These are phyloP conservation scores for Penstemon newberryi DNA, from an alignment of 257 asterid genomes.

Conservation along the genomic window DNA sequence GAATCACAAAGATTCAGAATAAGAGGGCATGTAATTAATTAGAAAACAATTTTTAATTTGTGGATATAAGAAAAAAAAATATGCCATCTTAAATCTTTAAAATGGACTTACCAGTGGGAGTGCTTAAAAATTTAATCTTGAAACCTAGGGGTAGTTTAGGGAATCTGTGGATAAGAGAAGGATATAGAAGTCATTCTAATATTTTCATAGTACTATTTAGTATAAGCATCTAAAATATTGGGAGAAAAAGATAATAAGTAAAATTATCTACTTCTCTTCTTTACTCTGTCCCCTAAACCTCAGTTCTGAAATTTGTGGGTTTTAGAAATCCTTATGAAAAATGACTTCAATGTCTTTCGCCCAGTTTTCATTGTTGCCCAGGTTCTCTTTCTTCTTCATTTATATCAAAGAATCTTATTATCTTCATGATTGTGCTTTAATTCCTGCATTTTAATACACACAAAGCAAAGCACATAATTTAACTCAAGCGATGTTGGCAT, in stretches of 20 bases:
- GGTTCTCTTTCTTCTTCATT: constrained; percentile 48
- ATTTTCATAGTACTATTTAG: background rate
- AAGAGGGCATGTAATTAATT: constrained; percentile 1
- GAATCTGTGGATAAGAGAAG: constrained; percentile 20
- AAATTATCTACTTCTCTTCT: constrained; percentile 32
- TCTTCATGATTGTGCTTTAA: constrained; percentile 10
- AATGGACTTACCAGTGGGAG: background rate
- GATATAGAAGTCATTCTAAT: constrained; percentile 5
- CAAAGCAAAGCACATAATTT: background rate
- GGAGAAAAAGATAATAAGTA: background rate
- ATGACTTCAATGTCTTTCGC: constrained; percentile 73
- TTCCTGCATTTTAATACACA: constrained; percentile 5
- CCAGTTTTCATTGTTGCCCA: constrained; percentile 61
- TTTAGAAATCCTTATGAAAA: constrained; percentile 33
- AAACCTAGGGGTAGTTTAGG: constrained; percentile 29
- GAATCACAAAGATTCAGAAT: constrained; percentile 7
- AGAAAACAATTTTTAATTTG: background rate
- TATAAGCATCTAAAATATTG: constrained; percentile 1
- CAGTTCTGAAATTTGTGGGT: constrained; percentile 37
- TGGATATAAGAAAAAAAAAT: background rate
- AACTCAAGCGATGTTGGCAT: background rate
- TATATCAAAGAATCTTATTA: constrained; percentile 6
- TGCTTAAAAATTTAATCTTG: constrained; percentile 1
- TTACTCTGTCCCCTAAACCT: constrained; percentile 50
- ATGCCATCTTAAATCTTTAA: background rate